Evolutionary conservation across 2,329 filamentous ascomycete species (phyloP).

Genomic region (Bipolaris cookei): DNA sequence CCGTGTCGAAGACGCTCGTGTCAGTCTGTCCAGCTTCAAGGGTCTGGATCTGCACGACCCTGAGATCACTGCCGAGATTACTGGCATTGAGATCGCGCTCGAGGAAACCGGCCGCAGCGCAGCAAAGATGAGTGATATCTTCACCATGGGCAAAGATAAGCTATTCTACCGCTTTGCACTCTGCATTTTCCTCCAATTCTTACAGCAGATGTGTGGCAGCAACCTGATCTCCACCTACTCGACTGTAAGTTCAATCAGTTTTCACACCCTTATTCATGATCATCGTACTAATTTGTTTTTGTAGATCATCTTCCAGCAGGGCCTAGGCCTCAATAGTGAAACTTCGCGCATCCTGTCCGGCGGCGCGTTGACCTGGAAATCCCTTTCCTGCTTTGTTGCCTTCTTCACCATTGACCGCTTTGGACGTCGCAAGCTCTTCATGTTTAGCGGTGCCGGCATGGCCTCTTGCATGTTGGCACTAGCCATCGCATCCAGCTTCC

Average conservation of each 20-base stretch:
- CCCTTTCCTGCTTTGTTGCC: slow-evolving; percentile 64
- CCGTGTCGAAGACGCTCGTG: slow-evolving; percentile 68
- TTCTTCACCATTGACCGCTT: slow-evolving; percentile 75
- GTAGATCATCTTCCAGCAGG: slow-evolving; percentile 53
- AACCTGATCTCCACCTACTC: slow-evolving; percentile 60
- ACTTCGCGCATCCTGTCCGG: slow-evolving; percentile 68
- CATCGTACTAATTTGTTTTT: neutral
- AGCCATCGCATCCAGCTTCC: slow-evolving; percentile 60
- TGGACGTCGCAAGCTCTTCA: slow-evolving; percentile 65
- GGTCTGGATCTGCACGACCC: slow-evolving; percentile 49
- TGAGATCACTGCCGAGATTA: slow-evolving; percentile 68
- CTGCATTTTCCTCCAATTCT: slow-evolving; percentile 59
- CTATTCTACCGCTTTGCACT: slow-evolving; percentile 67
- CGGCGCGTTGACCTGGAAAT: slow-evolving; percentile 63
- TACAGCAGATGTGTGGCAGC: slow-evolving; percentile 60
- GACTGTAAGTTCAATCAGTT: slow-evolving; percentile 54
- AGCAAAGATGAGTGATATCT: slow-evolving; percentile 64
- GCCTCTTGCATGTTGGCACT: slow-evolving; percentile 61
- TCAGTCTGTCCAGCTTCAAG: slow-evolving; percentile 50
- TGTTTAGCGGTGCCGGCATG: slow-evolving; percentile 61
- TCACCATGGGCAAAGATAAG: slow-evolving; percentile 65
- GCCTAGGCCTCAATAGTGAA: slow-evolving; percentile 53
- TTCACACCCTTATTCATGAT: slow-evolving; percentile 38
- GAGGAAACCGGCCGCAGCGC: slow-evolving; percentile 61
- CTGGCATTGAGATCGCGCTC: slow-evolving; percentile 62